These are phyloP conservation scores for Fusarium gaditjirri DNA, from an alignment of 2,329 filamentous ascomycete species.

Conservation along the genomic window DNA sequence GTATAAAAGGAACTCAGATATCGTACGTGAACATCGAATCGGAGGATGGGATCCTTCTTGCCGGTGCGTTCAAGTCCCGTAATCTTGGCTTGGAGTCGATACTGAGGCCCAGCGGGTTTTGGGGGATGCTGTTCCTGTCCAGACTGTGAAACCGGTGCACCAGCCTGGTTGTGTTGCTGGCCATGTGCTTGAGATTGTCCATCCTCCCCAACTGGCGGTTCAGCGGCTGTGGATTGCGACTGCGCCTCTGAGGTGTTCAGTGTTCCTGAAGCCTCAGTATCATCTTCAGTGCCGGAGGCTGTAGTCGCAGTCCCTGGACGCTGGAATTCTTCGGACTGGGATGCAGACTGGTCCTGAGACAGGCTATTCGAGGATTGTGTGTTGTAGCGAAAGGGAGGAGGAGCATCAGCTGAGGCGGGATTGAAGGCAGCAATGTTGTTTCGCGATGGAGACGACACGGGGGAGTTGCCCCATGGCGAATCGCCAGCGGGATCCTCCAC, in stretches of 20 bases:
- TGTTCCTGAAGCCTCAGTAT: constrained; percentile 50
- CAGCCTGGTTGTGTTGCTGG: constrained; percentile 44
- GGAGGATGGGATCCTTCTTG: constrained; percentile 93
- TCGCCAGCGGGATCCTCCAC: constrained; percentile 62
- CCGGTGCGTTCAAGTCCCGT: constrained; percentile 92
- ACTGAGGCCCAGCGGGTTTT: constrained; percentile 70
- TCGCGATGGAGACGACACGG: constrained; percentile 61
- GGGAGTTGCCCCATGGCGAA: constrained; percentile 68
- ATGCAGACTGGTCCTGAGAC: constrained; percentile 48
- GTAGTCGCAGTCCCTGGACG: constrained; percentile 61
- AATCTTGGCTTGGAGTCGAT: constrained; percentile 93
- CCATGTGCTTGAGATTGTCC: constrained; percentile 33
- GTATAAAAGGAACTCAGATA: neutral
- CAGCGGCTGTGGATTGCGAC: constrained; percentile 30
- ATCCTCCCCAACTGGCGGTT: constrained; percentile 26
- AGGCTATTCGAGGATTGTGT: constrained; percentile 58
- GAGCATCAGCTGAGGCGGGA: constrained; percentile 51
- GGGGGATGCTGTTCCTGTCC: constrained; percentile 64
- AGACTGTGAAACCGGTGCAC: constrained; percentile 34
- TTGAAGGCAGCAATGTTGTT: constrained; percentile 58
- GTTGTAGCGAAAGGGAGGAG: constrained; percentile 57
- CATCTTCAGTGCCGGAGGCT: constrained; percentile 56
- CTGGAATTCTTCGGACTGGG: constrained; percentile 54
- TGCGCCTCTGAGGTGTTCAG: constrained; percentile 32
- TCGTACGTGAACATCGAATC: constrained; percentile 93